Conservation (phyloP, 2,329 filamentous ascomycete genomes). For the Pyrenophora teres region DNA sequence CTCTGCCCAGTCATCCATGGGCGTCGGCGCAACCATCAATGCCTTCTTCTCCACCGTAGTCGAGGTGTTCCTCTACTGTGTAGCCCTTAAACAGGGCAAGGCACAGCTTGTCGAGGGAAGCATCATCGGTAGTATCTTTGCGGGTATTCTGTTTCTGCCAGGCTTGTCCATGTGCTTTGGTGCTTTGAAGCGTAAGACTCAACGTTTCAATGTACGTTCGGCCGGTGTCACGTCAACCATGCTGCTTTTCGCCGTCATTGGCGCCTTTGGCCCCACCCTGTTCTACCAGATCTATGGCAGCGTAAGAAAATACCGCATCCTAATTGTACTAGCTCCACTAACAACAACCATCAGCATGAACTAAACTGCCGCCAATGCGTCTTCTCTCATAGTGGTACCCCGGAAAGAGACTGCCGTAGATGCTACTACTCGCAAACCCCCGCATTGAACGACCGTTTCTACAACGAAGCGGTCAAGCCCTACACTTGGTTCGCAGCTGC, state of each 20-base stretch:
- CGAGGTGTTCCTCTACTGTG: constrained; percentile 96
- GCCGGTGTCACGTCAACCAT: constrained; percentile 97
- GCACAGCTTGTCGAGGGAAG: constrained; percentile 92
- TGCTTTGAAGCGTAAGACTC: constrained; percentile 95
- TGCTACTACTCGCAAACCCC: constrained; percentile 93
- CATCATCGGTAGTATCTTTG: constrained; percentile 97
- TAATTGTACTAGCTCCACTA: constrained; percentile 33
- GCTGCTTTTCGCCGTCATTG: constrained; percentile 94
- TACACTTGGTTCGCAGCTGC: constrained; percentile 89
- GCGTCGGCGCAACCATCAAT: constrained; percentile 93
- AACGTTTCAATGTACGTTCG: constrained; percentile 95
- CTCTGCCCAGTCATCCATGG: constrained; percentile 98
- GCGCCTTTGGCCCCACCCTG: constrained; percentile 90
- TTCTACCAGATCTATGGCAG: constrained; percentile 99
- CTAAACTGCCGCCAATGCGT: constrained; percentile 76
- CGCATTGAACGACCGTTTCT: constrained; percentile 84
- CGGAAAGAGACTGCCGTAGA: constrained; percentile 76
- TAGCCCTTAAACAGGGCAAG: constrained; percentile 91
- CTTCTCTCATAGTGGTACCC: constrained; percentile 56
- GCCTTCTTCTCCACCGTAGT: constrained; percentile 98
- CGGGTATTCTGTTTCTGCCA: constrained; percentile 90
- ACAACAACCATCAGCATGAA: constrained; percentile 72
- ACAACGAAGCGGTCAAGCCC: constrained; percentile 84
- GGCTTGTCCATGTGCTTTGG: constrained; percentile 99
- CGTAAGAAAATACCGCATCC: constrained; percentile 43